A percentile compares a stretch with the other conserved stretches of the same genome.
Evolutionary conservation across 2,329 filamentous ascomycete species (phyloP).

Genomic region (Dichotomopilus funicola): DNA sequence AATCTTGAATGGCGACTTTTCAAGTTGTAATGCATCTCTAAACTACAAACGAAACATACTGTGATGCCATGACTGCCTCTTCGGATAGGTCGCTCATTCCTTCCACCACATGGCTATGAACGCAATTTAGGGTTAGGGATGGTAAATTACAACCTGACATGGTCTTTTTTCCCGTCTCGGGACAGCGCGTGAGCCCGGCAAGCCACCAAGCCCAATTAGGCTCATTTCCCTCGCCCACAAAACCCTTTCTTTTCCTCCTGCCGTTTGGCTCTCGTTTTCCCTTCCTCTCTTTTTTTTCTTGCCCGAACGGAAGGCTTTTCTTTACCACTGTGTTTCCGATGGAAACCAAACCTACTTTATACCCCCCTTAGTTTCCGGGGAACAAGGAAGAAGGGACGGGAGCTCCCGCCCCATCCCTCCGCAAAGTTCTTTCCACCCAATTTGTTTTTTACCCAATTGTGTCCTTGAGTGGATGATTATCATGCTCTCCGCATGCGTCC

Average conservation of each 20-base stretch:
- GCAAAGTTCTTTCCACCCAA: too few relatives aligned
- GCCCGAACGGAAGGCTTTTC: not conserved
- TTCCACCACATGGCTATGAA: too few relatives aligned
- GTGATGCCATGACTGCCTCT: too few relatives aligned
- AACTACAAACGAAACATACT: not conserved
- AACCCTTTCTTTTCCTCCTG: conserved; percentile 3
- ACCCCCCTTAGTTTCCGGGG: not conserved
- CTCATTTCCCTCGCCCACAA: conserved; percentile 9
- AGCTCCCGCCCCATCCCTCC: conserved; percentile 1
- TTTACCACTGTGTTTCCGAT: not conserved
- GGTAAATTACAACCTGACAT: not conserved
- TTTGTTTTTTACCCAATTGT: too few relatives aligned
- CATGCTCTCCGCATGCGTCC: conserved; percentile 5
- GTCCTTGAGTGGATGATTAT: not conserved
- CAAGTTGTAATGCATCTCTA: conserved; percentile 9
- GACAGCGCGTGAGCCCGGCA: not conserved
- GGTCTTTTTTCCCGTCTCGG: not conserved
- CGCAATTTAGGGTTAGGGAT: not conserved
- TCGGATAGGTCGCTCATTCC: too few relatives aligned
- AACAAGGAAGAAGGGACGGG: not conserved
- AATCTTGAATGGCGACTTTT: not conserved
- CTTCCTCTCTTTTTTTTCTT: not conserved
- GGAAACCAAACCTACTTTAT: too few relatives aligned
- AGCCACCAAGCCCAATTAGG: conserved; percentile 3
- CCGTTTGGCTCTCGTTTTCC: not conserved